A percentile compares a stretch with the other conserved stretches of the same genome.
Evolutionary conservation across 2,329 filamentous ascomycete species (phyloP).

Genomic region (Fusarium citri): DNA sequence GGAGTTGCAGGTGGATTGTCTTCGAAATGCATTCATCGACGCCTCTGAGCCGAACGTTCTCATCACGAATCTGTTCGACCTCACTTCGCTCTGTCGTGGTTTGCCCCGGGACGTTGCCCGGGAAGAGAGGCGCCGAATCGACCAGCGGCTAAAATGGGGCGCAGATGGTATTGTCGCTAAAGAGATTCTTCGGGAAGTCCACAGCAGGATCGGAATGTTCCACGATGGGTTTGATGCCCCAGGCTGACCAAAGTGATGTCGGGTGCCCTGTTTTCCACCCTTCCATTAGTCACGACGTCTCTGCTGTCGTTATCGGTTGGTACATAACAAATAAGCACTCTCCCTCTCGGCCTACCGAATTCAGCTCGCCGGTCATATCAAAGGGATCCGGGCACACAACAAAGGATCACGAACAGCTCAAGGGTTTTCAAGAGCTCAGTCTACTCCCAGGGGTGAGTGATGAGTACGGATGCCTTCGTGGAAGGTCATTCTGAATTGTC

Average conservation of each 20-base stretch:
- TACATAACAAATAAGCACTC: background rate
- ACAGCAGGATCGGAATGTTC: conserved; percentile 36
- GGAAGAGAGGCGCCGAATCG: conserved; percentile 42
- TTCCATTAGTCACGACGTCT: background rate
- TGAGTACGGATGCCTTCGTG: background rate
- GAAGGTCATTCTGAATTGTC: conserved; percentile 12
- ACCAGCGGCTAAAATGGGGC: conserved; percentile 49
- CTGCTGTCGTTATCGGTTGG: background rate
- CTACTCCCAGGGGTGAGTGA: background rate
- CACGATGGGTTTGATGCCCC: conserved; percentile 22
- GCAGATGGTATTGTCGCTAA: conserved; percentile 42
- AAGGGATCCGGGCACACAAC: background rate
- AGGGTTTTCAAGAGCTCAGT: background rate
- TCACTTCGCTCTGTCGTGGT: conserved; percentile 44
- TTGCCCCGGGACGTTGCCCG: conserved; percentile 49
- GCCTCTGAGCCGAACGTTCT: conserved; percentile 46
- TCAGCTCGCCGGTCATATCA: conserved; percentile 30
- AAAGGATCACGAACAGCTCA: background rate
- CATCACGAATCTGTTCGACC: conserved; percentile 49
- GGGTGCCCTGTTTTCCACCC: background rate
- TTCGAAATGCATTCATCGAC: conserved; percentile 52
- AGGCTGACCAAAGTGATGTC: conserved; percentile 5
- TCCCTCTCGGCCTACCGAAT: conserved; percentile 28
- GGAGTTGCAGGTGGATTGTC: conserved; percentile 55
- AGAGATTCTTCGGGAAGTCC: conserved; percentile 43